Percentiles rank a stretch among this genome's conserved stretches.
Conservation (phyloP, 768 basidiomycete genomes). For the Naematelia aurantialba region DNA sequence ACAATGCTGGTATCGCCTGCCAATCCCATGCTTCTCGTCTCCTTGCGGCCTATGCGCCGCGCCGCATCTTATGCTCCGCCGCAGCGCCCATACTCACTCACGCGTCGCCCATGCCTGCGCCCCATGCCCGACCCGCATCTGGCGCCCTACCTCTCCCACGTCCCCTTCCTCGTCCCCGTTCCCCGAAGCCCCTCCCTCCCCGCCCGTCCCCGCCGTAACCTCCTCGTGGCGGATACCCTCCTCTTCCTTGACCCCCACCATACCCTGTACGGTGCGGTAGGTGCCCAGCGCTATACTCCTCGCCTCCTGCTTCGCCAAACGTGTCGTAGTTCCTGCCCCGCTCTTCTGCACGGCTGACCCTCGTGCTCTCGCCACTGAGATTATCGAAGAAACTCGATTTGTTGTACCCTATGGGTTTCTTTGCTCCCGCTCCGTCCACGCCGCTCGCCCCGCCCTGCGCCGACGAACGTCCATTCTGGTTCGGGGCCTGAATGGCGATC, state of each 20-base stretch:
- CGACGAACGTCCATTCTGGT: background rate
- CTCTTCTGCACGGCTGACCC: constrained; percentile 33
- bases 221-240: constrained; percentile 2
- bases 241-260: constrained; percentile 9
- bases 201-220: constrained; percentile 10
- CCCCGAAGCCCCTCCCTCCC: constrained; percentile 6
- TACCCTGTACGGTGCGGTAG: constrained; percentile 15
- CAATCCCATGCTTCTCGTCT: constrained; percentile 4
- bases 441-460: background rate
- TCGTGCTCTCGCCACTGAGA: constrained; percentile 17
- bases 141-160: constrained; percentile 4
- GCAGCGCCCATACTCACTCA: constrained; percentile 8
- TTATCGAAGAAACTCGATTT: constrained; percentile 43
- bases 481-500: constrained; percentile 15
- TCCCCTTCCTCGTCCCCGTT: constrained; percentile 8
- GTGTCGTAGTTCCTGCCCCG: constrained; percentile 42
- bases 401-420: constrained; percentile 22
- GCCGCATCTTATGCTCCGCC: background rate
- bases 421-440: background rate
- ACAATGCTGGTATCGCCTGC: constrained; percentile 2
- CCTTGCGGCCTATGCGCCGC: background rate
- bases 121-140: constrained; percentile 5
- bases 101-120: constrained; percentile 4
- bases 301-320: constrained; percentile 41
- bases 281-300: constrained; percentile 9